Base-by-base conservation (phyloP, 345 rosid genomes). In the Gossypium raimondii region DNA sequence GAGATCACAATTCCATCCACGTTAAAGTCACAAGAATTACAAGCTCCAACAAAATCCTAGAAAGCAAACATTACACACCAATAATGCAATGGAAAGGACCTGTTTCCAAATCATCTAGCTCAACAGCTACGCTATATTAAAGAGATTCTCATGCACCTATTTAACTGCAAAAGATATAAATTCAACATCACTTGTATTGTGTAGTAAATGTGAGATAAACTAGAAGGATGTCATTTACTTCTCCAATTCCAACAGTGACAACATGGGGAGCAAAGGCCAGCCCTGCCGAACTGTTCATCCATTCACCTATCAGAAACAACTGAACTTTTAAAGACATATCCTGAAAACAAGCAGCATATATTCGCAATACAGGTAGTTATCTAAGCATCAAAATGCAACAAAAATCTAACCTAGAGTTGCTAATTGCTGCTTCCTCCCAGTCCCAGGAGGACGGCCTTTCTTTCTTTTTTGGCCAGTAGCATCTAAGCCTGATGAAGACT, bases 271-370 rank as follows among this genome's bases (percentile, higher is more conserved):
- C 82, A 88, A 96, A 96, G 43, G 99, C 99, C 80, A 77, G 48
- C 68, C 99, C 99, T 53, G 99, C 99, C 8, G 98, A 93, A 82
- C 70, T 85, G 80, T 93, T 92, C 99, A 96, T 96, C 99, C 99
- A 96, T 78, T 93, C 98, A 86, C 99, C 99, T 96, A 72, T n/a
- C 52, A 83, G 43, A 57, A 82, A 68, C 51, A 79, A 69, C 53
- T 25, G 16, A 68, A 58, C 61, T 60, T 3, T 61, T 58, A 60
- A 56, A 22, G 9, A 52, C 70, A n/a, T 43, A 44, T 18, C 9
- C 27, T 14, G 34, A 57, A 34, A 44, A 53, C 48, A 48, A 66
- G 34, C 17, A 24, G 7, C 34, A 34, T 29, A 12, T 48, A 43
- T 41, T 27, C 61, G 4, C 14, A 75, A 7, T 7, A 4, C 18